Conservation (phyloP, 1,284 basidiomycete species). For the Sphagnurus paluster region DNA sequence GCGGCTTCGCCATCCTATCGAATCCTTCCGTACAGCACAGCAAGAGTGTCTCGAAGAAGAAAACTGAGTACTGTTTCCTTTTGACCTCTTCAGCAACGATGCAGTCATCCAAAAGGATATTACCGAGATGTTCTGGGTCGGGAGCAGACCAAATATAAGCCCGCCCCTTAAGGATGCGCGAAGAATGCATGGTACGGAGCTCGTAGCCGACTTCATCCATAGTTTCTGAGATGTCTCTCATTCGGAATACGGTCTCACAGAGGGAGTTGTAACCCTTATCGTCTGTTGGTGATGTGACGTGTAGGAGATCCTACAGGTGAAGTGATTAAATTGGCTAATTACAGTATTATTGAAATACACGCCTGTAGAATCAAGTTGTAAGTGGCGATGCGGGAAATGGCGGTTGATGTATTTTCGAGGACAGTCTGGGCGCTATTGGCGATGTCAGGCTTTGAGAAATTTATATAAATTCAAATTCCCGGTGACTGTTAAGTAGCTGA, state of each 20-base stretch:
- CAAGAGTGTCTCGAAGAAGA: conserved; percentile 35
- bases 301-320: conserved; percentile 28
- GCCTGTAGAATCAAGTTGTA: conserved; percentile 32
- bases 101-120: conserved; percentile 33
- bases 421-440: conserved; percentile 24
- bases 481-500: too few species aligned
- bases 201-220: conserved; percentile 36
- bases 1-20: conserved; percentile 4
- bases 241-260: conserved; percentile 29
- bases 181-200: conserved; percentile 31
- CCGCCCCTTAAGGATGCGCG: conserved; percentile 26
- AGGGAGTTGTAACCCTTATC: conserved; percentile 29
- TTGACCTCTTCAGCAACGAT: conserved; percentile 24
- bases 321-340: background rate
- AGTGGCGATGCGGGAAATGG: conserved; percentile 31
- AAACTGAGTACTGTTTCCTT: conserved; percentile 27
- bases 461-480: too few species aligned
- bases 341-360: conserved; percentile 1
- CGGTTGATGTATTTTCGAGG: conserved; percentile 27
- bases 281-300: conserved; percentile 27
- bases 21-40: conserved; percentile 31
- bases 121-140: conserved; percentile 30
- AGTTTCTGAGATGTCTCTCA: conserved; percentile 28
- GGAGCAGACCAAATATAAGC: conserved; percentile 27
- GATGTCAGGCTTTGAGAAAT: conserved; percentile 18